phyloP scores from a whole-genome alignment of 257 asterid genomes.

The Mentha longifolia region DNA sequence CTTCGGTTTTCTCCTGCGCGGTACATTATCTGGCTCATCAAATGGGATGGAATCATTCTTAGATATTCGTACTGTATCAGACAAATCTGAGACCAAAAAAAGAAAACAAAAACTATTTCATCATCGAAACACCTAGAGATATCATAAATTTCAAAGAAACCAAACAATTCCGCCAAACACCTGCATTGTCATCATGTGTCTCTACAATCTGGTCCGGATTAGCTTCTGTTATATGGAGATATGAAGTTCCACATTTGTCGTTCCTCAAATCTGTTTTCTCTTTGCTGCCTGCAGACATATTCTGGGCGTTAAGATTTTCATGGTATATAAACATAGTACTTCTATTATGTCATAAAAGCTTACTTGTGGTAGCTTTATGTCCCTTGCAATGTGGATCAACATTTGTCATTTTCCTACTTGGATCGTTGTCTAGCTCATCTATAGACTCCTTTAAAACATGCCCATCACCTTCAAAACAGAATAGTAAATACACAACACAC shows the following conservation, averaged over 20 bases:
- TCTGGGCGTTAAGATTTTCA: conserved; percentile 12
- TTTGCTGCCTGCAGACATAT: conserved; percentile 34
- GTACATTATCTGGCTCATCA: conserved; percentile 42
- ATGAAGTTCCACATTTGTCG: conserved; percentile 24
- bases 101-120: background rate
- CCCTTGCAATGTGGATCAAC: conserved; percentile 1
- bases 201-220: conserved; percentile 27
- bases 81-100: conserved; percentile 30
- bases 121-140: conserved; percentile 6
- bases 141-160: background rate
- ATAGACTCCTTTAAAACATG: conserved; percentile 22
- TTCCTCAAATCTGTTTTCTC: conserved; percentile 12
- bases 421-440: conserved; percentile 22
- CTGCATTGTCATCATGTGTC: conserved; percentile 28
- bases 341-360: conserved; percentile 8
- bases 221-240: conserved; percentile 23
- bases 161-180: conserved; percentile 24
- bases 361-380: conserved; percentile 32
- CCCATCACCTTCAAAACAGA: conserved; percentile 30
- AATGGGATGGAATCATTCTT: conserved; percentile 35
- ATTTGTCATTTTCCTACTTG: background rate
- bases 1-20: conserved; percentile 52
- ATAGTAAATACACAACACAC: conserved; percentile 4
- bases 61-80: conserved; percentile 7
- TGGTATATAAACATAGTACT: background rate